Conservation (phyloP, 2,329 filamentous ascomycete species). For the Dothistroma septosporum region DNA sequence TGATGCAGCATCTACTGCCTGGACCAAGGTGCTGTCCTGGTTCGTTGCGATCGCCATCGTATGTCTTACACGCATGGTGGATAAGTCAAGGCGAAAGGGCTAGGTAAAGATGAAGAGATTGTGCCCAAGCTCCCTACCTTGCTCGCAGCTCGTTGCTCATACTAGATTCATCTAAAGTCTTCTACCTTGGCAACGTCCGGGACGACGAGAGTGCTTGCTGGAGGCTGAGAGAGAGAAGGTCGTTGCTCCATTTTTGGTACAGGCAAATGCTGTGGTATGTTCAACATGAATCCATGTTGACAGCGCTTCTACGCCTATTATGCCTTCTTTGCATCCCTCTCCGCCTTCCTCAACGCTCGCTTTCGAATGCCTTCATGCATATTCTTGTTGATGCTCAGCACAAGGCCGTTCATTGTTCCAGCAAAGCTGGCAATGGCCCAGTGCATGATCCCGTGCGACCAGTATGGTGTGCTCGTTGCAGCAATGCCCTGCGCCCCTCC, state of each 20-base stretch:
- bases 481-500: conserved; percentile 74
- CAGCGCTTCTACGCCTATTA: not conserved
- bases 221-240: not conserved
- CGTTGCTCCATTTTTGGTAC: not conserved
- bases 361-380: conserved; percentile 83
- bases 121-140: not conserved
- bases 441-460: conserved; percentile 84
- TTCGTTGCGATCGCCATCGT: too few species aligned
- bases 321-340: conserved; percentile 70
- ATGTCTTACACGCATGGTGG: too few species aligned
- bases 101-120: too few species aligned
- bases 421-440: conserved; percentile 66
- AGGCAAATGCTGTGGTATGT: not conserved
- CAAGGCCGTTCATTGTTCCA: conserved; percentile 54
- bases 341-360: conserved; percentile 77
- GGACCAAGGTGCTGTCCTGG: too few species aligned
- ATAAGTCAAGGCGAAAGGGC: too few species aligned
- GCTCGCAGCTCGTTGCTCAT: not conserved
- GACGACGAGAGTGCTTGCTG: not conserved
- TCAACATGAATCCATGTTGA: not conserved
- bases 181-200: not conserved
- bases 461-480: conserved; percentile 86
- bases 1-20: too few species aligned
- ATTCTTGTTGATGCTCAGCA: conserved; percentile 58
- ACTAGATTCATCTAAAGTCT: not conserved